Base-by-base conservation (phyloP, 2,329 filamentous ascomycete genomes). In the Aspergillus fumigatus region DNA sequence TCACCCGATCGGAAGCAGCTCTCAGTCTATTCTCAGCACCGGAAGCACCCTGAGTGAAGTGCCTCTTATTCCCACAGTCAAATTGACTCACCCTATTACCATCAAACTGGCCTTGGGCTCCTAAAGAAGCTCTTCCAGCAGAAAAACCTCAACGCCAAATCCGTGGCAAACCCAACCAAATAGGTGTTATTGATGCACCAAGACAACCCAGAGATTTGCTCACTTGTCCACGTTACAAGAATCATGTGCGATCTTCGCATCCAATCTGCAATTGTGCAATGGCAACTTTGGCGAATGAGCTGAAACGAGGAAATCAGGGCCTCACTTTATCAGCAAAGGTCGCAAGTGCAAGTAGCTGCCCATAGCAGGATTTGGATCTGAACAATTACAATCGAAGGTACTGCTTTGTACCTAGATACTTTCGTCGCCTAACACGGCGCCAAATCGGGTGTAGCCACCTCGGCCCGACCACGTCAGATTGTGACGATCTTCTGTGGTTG, bases 1-100 rank as follows among this genome's bases (percentile, higher is more conserved):
- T 77, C 53, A 64, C 63, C 40, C 69, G 72, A 41, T 71, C 75
- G 17, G 68, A 75, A 51, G 62, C 65, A n/a, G 73, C 72, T 2
- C 58, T 75, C 47, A 67, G 68, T 58, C 51, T 74, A 19, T 62
- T 68, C 48, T 63, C 62, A 3, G 59, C 64, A 50, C 58, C 70
- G 1, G 67, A 70, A 32, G 21, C 21, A 25, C 9, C 21, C 43
- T 47, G 73, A 73, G 53, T 74, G 71, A 74, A 54, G 5, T 3
- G 19, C 4, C 23, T n/a, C 45, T 17, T 54, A 48, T 21, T 23
- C 35, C 29, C 23, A 6, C 48, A 26, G 29, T 19, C 35, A 29
- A 38, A 45, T 51, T 54, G 53, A 53, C 43, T 54, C 26, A 54
- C 14, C 50, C 26, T 38, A 9, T 38, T 17, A 38, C 32, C 14